Percentiles rank a stretch among this genome's conserved stretches.
phyloP scores from a whole-genome alignment of 306 rosid species.

The Lathyrus oleraceus region DNA sequence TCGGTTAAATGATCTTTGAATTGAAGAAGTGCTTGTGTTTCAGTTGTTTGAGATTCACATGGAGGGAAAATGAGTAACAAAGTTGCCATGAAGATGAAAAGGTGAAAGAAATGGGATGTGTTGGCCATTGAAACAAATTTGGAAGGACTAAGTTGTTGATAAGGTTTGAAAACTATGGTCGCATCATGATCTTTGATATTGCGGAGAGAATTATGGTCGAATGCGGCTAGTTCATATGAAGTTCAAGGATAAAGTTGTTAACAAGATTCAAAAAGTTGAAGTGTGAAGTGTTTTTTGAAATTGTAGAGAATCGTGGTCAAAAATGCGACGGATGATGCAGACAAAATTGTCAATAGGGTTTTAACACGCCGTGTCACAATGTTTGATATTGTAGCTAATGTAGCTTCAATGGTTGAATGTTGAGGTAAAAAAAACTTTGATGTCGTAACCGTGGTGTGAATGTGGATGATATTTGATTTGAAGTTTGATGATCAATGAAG shows the following conservation, averaged over 20 bases:
- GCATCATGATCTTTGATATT: not conserved
- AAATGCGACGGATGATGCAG: not conserved
- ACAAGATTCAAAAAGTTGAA: not conserved
- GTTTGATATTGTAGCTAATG: not conserved
- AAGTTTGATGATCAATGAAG: slow-evolving; percentile 34
- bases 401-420: no score
- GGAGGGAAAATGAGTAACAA: slow-evolving; percentile 52
- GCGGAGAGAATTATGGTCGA: not conserved
- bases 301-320: not conserved
- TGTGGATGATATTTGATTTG: slow-evolving; percentile 19
- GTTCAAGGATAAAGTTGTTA: not conserved
- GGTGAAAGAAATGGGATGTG: slow-evolving; percentile 1
- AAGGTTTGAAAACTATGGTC: not conserved
- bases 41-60: slow-evolving; percentile 44
- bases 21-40: slow-evolving; percentile 60
- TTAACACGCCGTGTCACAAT: not conserved
- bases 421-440: no score
- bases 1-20: slow-evolving; percentile 74
- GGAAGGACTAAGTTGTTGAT: slow-evolving; percentile 42
- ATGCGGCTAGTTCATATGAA: not conserved
- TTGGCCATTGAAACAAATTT: slow-evolving; percentile 51
- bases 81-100: slow-evolving; percentile 32
- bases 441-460: not conserved
- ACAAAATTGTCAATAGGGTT: not conserved
- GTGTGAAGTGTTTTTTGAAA: not conserved